Conservation (phyloP, 371 early-diverging fungal species). For the Mucor ambiguus region DNA sequence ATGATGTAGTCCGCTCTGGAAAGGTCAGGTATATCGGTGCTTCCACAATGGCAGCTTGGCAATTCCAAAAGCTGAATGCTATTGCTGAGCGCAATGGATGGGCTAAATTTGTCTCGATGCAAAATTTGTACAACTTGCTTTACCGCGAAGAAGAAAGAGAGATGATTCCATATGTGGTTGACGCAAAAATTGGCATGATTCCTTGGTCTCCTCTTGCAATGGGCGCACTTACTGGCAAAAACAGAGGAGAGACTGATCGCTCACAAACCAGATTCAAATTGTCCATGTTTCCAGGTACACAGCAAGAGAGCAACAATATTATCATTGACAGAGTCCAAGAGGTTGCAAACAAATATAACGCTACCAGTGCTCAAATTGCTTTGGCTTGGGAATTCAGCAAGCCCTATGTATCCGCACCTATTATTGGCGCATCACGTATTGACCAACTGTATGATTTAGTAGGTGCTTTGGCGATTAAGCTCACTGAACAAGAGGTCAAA, state of each 20-base stretch:
- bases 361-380: conserved; percentile 29
- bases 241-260: conserved; percentile 17
- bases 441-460: conserved; percentile 42
- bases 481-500: conserved; percentile 42
- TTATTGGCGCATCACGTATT: conserved; percentile 43
- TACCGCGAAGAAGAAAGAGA: conserved; percentile 69
- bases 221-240: conserved; percentile 40
- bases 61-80: conserved; percentile 45
- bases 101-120: conserved; percentile 56
- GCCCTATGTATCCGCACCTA: conserved; percentile 38
- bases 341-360: conserved; percentile 43
- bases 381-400: conserved; percentile 55
- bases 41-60: conserved; percentile 35
- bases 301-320: conserved; percentile 9
- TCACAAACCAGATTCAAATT: neutral
- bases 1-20: conserved; percentile 54
- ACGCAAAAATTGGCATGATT: conserved; percentile 46
- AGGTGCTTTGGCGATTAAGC: conserved; percentile 33
- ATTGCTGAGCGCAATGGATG: conserved; percentile 56
- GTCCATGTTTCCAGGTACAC: neutral
- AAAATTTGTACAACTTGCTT: conserved; percentile 53
- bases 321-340: conserved; percentile 44
- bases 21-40: conserved; percentile 53
- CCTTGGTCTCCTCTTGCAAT: conserved; percentile 59
- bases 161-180: conserved; percentile 53